Evolutionary conservation across 129 eudicot species (phyloP), one percentile per base, ranked within the genome.

Genomic region (Lactuca sativa): DNA sequence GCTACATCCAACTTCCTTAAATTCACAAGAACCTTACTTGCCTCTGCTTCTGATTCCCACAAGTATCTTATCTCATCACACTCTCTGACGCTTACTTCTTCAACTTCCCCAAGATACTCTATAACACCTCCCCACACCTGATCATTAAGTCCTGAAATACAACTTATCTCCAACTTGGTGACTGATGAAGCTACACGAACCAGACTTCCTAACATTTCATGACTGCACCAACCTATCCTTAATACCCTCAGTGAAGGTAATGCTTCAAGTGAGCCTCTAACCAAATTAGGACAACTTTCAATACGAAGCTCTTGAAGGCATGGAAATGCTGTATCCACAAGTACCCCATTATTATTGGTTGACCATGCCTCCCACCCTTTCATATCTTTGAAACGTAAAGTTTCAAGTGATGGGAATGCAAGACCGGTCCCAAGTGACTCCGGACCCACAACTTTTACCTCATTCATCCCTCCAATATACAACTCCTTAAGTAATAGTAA

Each of bases 351-450:
- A 25, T 54, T 21, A n/a, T 64, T 64, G 31, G 21, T 55, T 53
- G 57, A 38, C 89, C 89, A 84, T 40, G 53, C 65, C 62, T 65
- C 60, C 86, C 83, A 81, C 47, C 64, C 64, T 0, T 58, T 13
- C 89, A 84, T 84, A 62, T 57, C 4, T 4, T 3, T 17, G 30
- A 84, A 81, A n/a, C 77, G 5, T 51, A 81, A 60, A 21, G 41
- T 43, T 72, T 81, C 78, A 43, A 81, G 82, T 60, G 72, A 63
- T 9, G 79, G 77, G 17, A 80, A 82, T n/a, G 80, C 78, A 52
- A 8, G 11, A 34, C 30, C 47, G 3, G 40, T 59, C 14, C 63
- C 37, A 80, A 73, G 33, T 0, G 62, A 51, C 70, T 62, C 70
- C 17, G n/a, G 9, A 21, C 70, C 70, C 15, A 73, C 32, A 36